A percentile compares a stretch with the other conserved stretches of the same genome.
Evolutionary conservation across 2,329 filamentous ascomycete species (phyloP).

Genomic region (Acarospora socialis): DNA sequence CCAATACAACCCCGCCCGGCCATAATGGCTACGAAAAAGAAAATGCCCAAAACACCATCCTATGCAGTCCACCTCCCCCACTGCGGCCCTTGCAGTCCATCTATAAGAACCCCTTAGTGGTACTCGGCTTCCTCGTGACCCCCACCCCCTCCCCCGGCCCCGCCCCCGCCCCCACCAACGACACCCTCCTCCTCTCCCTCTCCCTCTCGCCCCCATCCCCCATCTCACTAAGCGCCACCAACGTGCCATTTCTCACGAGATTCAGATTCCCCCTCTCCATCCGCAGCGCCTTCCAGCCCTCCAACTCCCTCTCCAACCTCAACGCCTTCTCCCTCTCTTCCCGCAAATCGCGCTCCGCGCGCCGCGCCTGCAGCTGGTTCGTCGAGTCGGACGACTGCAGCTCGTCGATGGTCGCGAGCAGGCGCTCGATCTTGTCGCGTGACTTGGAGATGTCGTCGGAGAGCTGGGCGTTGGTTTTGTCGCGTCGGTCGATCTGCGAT

Average conservation of each 20-base stretch:
- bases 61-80: neutral
- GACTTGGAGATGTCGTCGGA: constrained; percentile 72
- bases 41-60: neutral
- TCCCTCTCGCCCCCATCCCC: constrained; percentile 19
- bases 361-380: constrained; percentile 65
- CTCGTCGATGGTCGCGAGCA: constrained; percentile 84
- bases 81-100: too few relatives aligned
- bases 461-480: constrained; percentile 70
- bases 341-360: constrained; percentile 77
- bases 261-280: constrained; percentile 41
- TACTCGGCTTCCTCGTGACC: constrained; percentile 47
- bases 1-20: too few relatives aligned
- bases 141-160: constrained; percentile 17
- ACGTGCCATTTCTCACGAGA: constrained; percentile 16
- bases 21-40: constrained; percentile 2
- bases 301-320: constrained; percentile 75
- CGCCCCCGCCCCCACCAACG: constrained; percentile 26
- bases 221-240: constrained; percentile 25
- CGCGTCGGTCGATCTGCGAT: constrained; percentile 79
- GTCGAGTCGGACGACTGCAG: constrained; percentile 76
- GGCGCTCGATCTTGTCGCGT: constrained; percentile 79
- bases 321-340: constrained; percentile 75
- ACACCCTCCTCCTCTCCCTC: constrained; percentile 18
- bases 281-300: constrained; percentile 61
- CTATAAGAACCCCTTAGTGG: constrained; percentile 66